Base-by-base conservation (phyloP, 2,329 filamentous ascomycete genomes). In the Ophiostoma sp. region DNA sequence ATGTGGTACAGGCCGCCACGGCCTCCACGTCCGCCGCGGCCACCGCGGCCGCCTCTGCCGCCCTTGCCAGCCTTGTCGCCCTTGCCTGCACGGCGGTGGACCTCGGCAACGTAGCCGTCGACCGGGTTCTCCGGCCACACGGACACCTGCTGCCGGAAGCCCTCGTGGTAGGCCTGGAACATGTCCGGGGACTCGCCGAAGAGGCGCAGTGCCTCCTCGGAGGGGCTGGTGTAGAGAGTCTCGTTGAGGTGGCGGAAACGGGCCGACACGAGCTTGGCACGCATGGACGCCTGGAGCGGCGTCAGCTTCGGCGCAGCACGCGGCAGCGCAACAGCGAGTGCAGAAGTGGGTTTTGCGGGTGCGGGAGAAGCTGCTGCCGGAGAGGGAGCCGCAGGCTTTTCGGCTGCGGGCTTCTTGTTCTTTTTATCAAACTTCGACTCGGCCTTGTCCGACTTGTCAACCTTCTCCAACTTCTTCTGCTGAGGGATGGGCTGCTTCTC, bases 161-260 rank as follows among this genome's bases (percentile, higher is more conserved):
- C 95, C 66, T 93, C 89, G 80, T 99, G 95, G 79, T 99, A 99
- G 79, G 98, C 93, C 73, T 87, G 84, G 80, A 98, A 99, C 84
- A 98, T 93, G 76, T 96, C 92, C 0, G 95, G 95, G 65, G 91
- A 92, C 45, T 90, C 83, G 66, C 86, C 82, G 81, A 99, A 98
- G 38, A 98, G 87, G 66, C 84, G 81, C 73, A 95, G 87, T n/a
- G 95, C 91, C 72, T 95, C 88, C 47, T 83, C 82, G 0, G 95
- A 99, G 0, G 93, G 91, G 7, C 89, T 91, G 4, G 94, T 98
- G 81, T 99, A 99, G 14, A 99, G 88, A 0, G 92, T 94, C 81
- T 99, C 91, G 78, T 99, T 99, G 71, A 99, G 87, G 79, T 98
- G 93, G 72, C 95, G 92, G 85, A 99, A 99, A 69, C 95, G 93